Base-by-base conservation (phyloP, 2,329 filamentous ascomycete species). In the Aspergillus chevalieri region DNA sequence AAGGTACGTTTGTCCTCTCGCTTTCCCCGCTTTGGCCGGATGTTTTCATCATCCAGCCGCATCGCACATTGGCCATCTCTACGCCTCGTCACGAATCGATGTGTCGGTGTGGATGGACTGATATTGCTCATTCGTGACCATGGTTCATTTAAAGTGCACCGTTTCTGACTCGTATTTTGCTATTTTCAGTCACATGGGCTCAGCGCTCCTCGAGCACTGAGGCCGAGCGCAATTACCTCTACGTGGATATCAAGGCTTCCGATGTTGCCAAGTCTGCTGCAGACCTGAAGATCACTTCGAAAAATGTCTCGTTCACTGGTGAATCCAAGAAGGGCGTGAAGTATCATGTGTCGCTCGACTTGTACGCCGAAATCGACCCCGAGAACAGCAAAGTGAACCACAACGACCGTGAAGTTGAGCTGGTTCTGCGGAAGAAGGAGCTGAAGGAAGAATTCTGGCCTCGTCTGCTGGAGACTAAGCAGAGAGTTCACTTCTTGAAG, bases 381-480 rank as follows among this genome's bases (percentile, higher is more conserved):
- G 82, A 81, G 53, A 84, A 87, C 72, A 89, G 83, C 78, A 93
- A 92, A 78, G 83, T 86, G 67, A 84, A 89, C 79, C 89, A 96
- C 81, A 94, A 87, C 43, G 79, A 82, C 66, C 89, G 92, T 74
- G 90, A 90, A 65, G 79, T 96, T 60, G 87, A 95, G 78, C 74
- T 97, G 63, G 87, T 95, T 70, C 81, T 98, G 71, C 83, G 89
- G 74, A 98, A 98, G 87, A 96, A 96, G 85, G 90, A 95, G 67
- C 80, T 93, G 58, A 88, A 90, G 74, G 83, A 89, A 66, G 89
- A 93, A 74, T 97, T 86, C 82, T 98, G 93, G 93, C 91, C 91
- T 56, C 84, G 93, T 57, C 81, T 98, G 65, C 80, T 96, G 69
- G 96, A 96, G 84, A 88, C 92, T 53, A 73, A 78, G 60, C 86